Evolutionary conservation across 331 rosid species (phyloP).

Genomic region (Spiraea crenata): DNA sequence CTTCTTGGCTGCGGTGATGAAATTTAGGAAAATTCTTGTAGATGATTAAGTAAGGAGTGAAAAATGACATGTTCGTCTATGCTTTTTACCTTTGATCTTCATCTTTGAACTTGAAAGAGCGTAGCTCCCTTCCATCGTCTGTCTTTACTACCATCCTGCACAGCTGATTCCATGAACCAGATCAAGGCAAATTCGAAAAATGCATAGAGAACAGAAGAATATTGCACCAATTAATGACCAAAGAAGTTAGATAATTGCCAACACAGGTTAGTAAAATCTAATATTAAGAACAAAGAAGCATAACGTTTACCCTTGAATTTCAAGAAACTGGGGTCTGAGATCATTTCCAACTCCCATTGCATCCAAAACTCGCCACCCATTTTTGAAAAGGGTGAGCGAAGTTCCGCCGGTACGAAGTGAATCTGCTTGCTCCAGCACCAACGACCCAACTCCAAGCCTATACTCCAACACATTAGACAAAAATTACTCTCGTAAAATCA

Average conservation of each 20-base stretch:
- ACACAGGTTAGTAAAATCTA: neutral
- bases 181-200: constrained; percentile 23
- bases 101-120: constrained; percentile 73
- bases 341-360: constrained; percentile 73
- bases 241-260: too few relatives aligned
- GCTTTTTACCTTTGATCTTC: constrained; percentile 66
- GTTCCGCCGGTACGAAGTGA: constrained; percentile 84
- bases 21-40: neutral
- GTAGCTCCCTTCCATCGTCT: constrained; percentile 73
- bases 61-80: neutral
- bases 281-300: constrained; percentile 1
- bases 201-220: neutral
- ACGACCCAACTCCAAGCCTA: constrained; percentile 73
- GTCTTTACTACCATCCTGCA: constrained; percentile 88
- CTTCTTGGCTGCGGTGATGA: constrained; percentile 69
- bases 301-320: constrained; percentile 65
- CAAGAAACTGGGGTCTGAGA: constrained; percentile 71
- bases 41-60: neutral
- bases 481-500: too few relatives aligned
- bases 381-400: constrained; percentile 87
- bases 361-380: constrained; percentile 86
- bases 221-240: too few relatives aligned
- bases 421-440: constrained; percentile 78
- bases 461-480: neutral
- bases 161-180: constrained; percentile 46